Conservation (phyloP, 768 basidiomycete genomes). For the Leucosporidium creatinivorum region DNA sequence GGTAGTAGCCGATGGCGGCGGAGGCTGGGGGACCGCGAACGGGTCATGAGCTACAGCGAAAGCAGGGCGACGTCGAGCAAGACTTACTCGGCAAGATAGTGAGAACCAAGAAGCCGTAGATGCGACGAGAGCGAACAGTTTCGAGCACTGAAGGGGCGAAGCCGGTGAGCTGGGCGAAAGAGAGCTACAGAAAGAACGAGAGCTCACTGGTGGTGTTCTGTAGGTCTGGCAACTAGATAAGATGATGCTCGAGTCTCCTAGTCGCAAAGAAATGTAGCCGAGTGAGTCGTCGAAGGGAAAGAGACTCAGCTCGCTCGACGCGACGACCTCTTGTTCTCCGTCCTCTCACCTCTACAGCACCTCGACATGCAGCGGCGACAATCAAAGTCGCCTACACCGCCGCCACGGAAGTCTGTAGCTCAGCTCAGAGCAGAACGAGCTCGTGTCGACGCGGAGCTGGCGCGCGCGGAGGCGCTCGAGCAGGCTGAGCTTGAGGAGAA, state of each 20-base stretch:
- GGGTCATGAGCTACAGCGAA: neutral
- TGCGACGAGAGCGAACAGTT: conserved; percentile 9
- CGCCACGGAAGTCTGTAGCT: neutral
- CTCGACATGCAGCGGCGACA: neutral
- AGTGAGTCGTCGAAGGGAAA: too few species aligned
- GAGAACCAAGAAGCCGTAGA: conserved; percentile 18
- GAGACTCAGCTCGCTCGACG: neutral
- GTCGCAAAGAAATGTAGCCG: too few species aligned
- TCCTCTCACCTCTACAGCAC: neutral
- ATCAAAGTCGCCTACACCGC: conserved; percentile 1
- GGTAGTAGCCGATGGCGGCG: conserved; percentile 22
- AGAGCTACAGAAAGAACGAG: neutral
- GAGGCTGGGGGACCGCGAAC: neutral
- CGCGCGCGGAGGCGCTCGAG: neutral
- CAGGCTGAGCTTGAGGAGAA: neutral
- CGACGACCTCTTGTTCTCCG: too few species aligned
- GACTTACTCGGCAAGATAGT: conserved; percentile 14
- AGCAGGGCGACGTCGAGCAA: neutral
- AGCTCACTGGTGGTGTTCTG: too few species aligned
- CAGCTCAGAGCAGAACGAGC: neutral
- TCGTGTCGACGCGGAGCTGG: neutral
- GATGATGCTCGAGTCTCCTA: too few species aligned
- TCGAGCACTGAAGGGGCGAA: conserved; percentile 12
- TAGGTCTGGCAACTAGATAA: too few species aligned
- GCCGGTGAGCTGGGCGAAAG: neutral